Evolutionary conservation across 306 rosid genomes (phyloP), one percentile per base, ranked within the genome.

Genomic region (Rosa multiflora): DNA sequence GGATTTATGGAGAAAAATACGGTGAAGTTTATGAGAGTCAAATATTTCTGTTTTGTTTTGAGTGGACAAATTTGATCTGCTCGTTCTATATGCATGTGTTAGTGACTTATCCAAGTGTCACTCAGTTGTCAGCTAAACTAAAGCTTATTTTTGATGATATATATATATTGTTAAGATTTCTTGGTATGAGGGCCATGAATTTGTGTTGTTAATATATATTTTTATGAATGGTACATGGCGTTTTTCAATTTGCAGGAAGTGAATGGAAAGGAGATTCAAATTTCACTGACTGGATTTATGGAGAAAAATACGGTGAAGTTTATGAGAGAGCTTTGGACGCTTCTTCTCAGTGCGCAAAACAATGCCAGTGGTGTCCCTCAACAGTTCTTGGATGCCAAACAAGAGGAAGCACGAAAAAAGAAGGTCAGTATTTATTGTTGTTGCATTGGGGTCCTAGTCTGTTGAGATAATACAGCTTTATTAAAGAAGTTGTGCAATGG

Each of bases 1-100:
- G 99, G 99, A 37, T 96, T 96, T 79, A 96, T 96, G 99, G 99
- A 93, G 83, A 93, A 93, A 42, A 93, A 93, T 85, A 96, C 98
- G 62, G 96, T 88, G 37, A 95, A 93, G 91, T 95, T 95, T 86
- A 95, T 95, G 99, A 95, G 88, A 74, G 99, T n/a, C 3, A 32
- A 32, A 32, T 32, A 2, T 32, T 32, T 32, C 3, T 32, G 37
- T 32, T 32, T 32, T 32, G 37, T 32, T 32, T 32, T 52, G 42
- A 23, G 43, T 67, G 47, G 40, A 6, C 37, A 9, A 56, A n/a
- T 40, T 40, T 10, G 18, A 17, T 39, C 15, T 61, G 23, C 59
- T 44, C 9, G 14, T 21, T 51, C 7, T 73, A 3, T 73, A 3
- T 62, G 0, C 13, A 5, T 5, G n/a, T 64, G 46, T 35, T 37